These are phyloP conservation scores for Trichosporon inkin DNA, from an alignment of 1,284 basidiomycete genomes.

Conservation along the genomic window DNA sequence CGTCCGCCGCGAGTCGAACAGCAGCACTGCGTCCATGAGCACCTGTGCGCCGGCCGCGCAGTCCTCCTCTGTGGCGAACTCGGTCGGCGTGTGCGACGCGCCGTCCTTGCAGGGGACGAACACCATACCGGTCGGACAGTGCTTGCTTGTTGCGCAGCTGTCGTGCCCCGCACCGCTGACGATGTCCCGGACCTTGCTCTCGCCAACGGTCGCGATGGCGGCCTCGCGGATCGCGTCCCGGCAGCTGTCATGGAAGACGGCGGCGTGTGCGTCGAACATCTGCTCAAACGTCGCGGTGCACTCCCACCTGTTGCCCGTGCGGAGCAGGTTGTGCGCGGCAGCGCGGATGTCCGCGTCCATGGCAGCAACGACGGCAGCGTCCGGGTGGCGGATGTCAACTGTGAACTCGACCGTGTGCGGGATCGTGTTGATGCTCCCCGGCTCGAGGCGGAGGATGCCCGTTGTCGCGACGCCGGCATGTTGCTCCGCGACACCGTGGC, in stretches of 20 bases:
- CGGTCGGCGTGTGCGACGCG: constrained; percentile 31
- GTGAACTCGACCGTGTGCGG: constrained; percentile 26
- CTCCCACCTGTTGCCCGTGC: constrained; percentile 4
- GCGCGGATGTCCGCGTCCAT: constrained; percentile 22
- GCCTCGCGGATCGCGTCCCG: constrained; percentile 17
- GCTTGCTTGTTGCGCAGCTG: constrained; percentile 17
- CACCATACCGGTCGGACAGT: constrained; percentile 35
- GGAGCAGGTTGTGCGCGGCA: constrained; percentile 2
- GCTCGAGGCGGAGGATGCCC: constrained; percentile 22
- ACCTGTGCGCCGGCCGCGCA: constrained; percentile 24
- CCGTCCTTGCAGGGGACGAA: constrained; percentile 35
- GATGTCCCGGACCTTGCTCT: constrained; percentile 8
- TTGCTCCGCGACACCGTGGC: constrained; percentile 19
- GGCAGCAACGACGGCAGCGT: constrained; percentile 14
- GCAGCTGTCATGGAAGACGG: constrained; percentile 15
- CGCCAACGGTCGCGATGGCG: constrained; percentile 3
- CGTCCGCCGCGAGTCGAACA: constrained; percentile 17
- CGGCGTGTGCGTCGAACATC: constrained; percentile 19
- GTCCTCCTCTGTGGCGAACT: constrained; percentile 29
- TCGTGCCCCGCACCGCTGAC: constrained; percentile 31
- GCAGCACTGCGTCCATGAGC: constrained; percentile 24
- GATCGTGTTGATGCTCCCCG: constrained; percentile 27
- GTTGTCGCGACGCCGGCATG: constrained; percentile 25
- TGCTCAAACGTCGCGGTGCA: constrained; percentile 10
- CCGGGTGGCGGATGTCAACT: constrained; percentile 29